These are phyloP conservation scores for Candolleomyces eurysporus DNA, from an alignment of 768 basidiomycete species.

Conservation along the genomic window DNA sequence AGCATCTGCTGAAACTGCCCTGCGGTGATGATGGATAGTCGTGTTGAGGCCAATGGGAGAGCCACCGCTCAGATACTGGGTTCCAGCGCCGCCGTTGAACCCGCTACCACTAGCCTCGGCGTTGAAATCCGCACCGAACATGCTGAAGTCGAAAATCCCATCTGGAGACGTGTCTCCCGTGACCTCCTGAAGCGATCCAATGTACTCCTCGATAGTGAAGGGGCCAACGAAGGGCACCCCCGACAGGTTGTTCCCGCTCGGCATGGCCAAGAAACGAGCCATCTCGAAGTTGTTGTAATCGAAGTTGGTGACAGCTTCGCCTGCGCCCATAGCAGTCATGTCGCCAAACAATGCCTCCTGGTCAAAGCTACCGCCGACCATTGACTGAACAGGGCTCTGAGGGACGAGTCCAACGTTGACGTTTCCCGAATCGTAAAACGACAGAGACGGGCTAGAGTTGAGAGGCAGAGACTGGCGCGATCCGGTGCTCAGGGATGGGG, in stretches of 20 bases:
- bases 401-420: neutral
- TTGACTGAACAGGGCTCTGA: conserved; percentile 3
- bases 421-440: neutral
- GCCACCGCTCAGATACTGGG: neutral
- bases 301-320: neutral
- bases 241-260: conserved; percentile 7
- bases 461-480: neutral
- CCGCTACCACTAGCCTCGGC: neutral
- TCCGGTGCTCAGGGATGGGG: neutral
- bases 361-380: neutral
- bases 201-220: conserved; percentile 3
- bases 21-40: neutral
- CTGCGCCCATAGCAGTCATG: conserved; percentile 1
- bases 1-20: conserved; percentile 2
- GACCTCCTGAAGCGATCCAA: conserved; percentile 3
- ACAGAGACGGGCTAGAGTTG: neutral
- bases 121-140: neutral
- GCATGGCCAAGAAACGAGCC: conserved; percentile 9
- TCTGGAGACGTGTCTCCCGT: neutral
- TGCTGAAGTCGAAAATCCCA: neutral
- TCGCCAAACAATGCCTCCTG: conserved; percentile 1
- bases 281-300: conserved; percentile 7
- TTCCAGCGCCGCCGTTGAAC: neutral
- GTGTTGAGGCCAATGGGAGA: neutral
- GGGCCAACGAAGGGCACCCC: conserved; percentile 9